Percentiles rank a stretch among this genome's conserved stretches.
phyloP scores from a whole-genome alignment of 306 rosid species.

The Vicia sativa region DNA sequence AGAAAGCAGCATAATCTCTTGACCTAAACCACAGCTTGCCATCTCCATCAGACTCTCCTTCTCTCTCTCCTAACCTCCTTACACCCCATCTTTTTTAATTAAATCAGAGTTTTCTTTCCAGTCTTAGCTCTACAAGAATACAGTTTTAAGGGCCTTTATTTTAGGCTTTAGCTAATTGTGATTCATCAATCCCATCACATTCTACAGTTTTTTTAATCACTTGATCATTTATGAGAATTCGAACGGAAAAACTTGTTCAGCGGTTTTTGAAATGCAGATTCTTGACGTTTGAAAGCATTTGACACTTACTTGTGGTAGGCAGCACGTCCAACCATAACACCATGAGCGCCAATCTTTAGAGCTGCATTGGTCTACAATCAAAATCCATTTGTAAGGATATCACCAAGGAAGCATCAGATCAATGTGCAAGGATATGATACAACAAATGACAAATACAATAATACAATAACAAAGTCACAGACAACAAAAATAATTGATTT shows the following conservation, averaged over 20 bases:
- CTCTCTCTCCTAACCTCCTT: conserved; percentile 1
- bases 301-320: conserved; percentile 72
- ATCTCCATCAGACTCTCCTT: conserved; percentile 15
- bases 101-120: conserved; percentile 6
- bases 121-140: not conserved
- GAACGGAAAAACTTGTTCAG: conserved; percentile 6
- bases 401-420: conserved; percentile 22
- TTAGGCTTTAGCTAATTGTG: conserved; percentile 6
- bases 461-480: conserved; percentile 22
- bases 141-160: conserved; percentile 3
- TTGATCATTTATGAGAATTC: not conserved
- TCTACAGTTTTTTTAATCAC: not conserved
- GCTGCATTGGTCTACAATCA: conserved; percentile 78
- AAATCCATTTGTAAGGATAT: conserved; percentile 21
- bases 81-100: conserved; percentile 1
- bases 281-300: conserved; percentile 16
- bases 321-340: conserved; percentile 98
- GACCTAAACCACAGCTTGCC: not conserved
- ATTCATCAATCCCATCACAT: conserved; percentile 1
- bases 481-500: too few relatives aligned
- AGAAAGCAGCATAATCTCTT: not conserved
- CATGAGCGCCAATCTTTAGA: conserved; percentile 85
- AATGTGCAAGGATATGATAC: not conserved
- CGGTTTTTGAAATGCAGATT: conserved; percentile 25
- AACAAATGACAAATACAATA: conserved; percentile 9